Evolutionary conservation across 495 filamentous ascomycete species (phyloP).

Genomic region (Neurospora africana): DNA sequence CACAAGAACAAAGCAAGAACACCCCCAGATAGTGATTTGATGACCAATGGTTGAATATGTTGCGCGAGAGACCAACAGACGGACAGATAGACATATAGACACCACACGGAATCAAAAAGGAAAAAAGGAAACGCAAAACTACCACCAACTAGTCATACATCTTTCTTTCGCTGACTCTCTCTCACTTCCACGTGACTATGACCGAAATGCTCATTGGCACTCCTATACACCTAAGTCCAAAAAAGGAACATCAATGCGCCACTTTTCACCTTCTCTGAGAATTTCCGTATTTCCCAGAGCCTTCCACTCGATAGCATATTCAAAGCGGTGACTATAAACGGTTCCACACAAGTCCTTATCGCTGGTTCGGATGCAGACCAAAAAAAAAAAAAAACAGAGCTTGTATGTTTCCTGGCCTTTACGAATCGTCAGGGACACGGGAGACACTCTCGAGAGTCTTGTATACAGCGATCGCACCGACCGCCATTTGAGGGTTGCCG

Average conservation of each 20-base stretch:
- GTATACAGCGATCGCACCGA: not conserved
- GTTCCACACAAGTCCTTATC: not conserved
- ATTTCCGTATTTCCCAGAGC: not conserved
- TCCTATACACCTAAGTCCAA: not conserved
- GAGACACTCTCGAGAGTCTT: not conserved
- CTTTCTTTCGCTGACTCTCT: not conserved
- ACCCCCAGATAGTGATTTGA: not conserved
- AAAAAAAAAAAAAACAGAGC: not conserved
- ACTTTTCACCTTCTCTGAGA: not conserved
- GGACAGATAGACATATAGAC: not conserved
- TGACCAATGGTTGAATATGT: not conserved
- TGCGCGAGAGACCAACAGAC: not conserved
- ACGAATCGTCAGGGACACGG: not conserved
- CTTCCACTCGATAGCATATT: not conserved
- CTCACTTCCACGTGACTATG: not conserved
- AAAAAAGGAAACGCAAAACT: conserved; percentile 1
- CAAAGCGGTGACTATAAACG: not conserved
- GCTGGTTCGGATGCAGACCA: not conserved
- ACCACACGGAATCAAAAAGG: not conserved
- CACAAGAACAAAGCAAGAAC: not conserved
- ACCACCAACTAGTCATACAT: conserved; percentile 15
- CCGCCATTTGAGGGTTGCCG: not conserved
- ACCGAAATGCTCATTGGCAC: not conserved
- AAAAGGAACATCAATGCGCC: not conserved
- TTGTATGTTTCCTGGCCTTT: not conserved